Conservation (phyloP, 2,329 filamentous ascomycete genomes). For the Fusarium sororula region DNA sequence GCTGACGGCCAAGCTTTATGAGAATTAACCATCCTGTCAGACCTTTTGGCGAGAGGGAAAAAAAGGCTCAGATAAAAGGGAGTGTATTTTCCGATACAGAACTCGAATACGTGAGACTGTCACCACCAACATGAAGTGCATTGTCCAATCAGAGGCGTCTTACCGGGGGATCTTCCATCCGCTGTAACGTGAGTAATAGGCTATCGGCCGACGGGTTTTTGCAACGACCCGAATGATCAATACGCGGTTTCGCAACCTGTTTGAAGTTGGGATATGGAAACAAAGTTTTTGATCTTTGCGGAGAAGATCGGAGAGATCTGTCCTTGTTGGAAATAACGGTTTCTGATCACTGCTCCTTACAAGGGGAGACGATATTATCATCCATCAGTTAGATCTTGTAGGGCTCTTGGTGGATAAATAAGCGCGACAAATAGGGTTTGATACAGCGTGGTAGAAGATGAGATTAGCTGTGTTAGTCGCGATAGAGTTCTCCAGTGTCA, state of each 20-base stretch:
- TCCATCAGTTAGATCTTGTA: background rate
- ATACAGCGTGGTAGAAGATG: background rate
- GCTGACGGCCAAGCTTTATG: slow-evolving; percentile 19
- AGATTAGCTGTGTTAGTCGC: background rate
- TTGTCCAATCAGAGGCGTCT: slow-evolving; percentile 5
- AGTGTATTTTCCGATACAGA: background rate
- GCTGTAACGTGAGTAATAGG: slow-evolving; percentile 12
- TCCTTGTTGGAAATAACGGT: background rate
- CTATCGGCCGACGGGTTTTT: slow-evolving; percentile 18
- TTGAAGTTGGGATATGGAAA: background rate
- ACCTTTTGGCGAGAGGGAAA: background rate
- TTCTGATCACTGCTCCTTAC: background rate
- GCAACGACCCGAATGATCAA: slow-evolving; percentile 10
- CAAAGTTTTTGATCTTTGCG: slow-evolving; percentile 3
- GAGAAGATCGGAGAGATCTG: slow-evolving; percentile 5
- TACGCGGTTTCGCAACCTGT: slow-evolving; percentile 27
- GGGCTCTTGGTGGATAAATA: background rate
- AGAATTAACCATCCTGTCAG: background rate
- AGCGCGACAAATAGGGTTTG: slow-evolving; percentile 1
- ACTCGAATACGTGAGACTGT: background rate
- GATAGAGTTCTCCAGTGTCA: background rate
- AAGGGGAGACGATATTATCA: background rate
- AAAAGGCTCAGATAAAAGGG: background rate
- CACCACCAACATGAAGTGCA: background rate
- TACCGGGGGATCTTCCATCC: slow-evolving; percentile 25